Conservation (phyloP, 495 filamentous ascomycete genomes). For the Annulohypoxylon moriforme region DNA sequence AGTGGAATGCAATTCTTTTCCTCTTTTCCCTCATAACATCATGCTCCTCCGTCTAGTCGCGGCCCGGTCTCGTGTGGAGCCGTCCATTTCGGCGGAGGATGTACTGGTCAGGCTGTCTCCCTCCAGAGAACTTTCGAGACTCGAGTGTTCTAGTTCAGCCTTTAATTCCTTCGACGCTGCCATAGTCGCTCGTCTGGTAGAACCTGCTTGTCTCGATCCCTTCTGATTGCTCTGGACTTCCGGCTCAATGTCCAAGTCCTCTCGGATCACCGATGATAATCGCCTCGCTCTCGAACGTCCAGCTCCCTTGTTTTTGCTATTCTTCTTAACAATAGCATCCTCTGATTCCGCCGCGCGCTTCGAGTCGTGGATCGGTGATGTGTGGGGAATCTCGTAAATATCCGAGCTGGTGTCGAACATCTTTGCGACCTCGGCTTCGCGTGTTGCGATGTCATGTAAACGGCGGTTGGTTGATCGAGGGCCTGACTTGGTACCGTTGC, state of each 20-base stretch:
- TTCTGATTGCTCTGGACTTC: conserved; percentile 32
- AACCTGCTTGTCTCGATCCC: conserved; percentile 12
- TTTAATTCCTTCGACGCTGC: conserved; percentile 49
- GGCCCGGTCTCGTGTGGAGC: conserved; percentile 24
- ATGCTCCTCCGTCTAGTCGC: conserved; percentile 62
- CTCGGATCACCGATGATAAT: conserved; percentile 38
- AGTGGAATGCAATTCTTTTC: conserved; percentile 16
- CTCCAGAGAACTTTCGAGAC: conserved; percentile 33
- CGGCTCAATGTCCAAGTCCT: conserved; percentile 38
- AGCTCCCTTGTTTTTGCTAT: conserved; percentile 18
- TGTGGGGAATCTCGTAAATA: conserved; percentile 51
- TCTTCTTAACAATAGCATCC: conserved; percentile 25
- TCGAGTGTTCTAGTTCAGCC: conserved; percentile 29
- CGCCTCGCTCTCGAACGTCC: conserved; percentile 45
- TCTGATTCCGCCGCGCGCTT: conserved; percentile 24
- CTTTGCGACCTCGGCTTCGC: conserved; percentile 43
- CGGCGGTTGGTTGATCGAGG: conserved; percentile 37
- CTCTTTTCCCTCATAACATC: conserved; percentile 65
- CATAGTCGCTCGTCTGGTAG: conserved; percentile 57
- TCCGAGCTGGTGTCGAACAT: conserved; percentile 35
- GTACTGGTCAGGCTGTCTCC: conserved; percentile 37
- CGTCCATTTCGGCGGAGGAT: conserved; percentile 26
- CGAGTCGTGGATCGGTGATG: conserved; percentile 41
- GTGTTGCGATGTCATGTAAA: conserved; percentile 43
- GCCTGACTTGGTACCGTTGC: conserved; percentile 1